Percentiles rank a stretch among this genome's conserved stretches.
phyloP scores from a whole-genome alignment of 1,284 basidiomycete genomes.

The Hemileia vastatrix region DNA sequence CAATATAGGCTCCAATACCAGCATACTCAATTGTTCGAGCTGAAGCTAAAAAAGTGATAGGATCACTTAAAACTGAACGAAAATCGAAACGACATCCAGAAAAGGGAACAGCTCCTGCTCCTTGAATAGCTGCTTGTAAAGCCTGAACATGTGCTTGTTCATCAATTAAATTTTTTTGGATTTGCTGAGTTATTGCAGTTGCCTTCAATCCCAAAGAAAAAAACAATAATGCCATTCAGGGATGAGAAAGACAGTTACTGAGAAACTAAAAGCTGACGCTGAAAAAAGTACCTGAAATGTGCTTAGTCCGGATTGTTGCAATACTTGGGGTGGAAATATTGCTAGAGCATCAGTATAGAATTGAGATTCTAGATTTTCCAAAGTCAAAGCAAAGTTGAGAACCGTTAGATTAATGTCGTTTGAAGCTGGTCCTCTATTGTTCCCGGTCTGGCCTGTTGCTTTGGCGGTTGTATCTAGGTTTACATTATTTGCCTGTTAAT shows the following conservation, averaged over 20 bases:
- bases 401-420: conserved; percentile 15
- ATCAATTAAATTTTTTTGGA: conserved; percentile 7
- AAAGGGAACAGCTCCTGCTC: conserved; percentile 9
- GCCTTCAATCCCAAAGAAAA: conserved; percentile 8
- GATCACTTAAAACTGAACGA: conserved; percentile 18
- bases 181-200: conserved; percentile 15
- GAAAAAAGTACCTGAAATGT: conserved; percentile 12
- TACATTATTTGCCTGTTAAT: too few species aligned
- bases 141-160: conserved; percentile 16
- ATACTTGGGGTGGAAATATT: conserved; percentile 6
- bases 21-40: conserved; percentile 16
- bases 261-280: background rate
- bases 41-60: conserved; percentile 10
- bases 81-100: conserved; percentile 21
- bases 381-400: conserved; percentile 15
- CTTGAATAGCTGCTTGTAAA: conserved; percentile 19
- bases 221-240: background rate
- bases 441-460: too few species aligned
- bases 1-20: conserved; percentile 15
- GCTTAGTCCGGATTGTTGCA: conserved; percentile 18
- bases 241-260: background rate
- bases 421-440: too few species aligned
- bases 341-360: conserved; percentile 19
- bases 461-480: too few species aligned
- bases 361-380: conserved; percentile 17